Conservation (phyloP, 176 grass and related monocot genomes). For the Tuctoria greenei region DNA sequence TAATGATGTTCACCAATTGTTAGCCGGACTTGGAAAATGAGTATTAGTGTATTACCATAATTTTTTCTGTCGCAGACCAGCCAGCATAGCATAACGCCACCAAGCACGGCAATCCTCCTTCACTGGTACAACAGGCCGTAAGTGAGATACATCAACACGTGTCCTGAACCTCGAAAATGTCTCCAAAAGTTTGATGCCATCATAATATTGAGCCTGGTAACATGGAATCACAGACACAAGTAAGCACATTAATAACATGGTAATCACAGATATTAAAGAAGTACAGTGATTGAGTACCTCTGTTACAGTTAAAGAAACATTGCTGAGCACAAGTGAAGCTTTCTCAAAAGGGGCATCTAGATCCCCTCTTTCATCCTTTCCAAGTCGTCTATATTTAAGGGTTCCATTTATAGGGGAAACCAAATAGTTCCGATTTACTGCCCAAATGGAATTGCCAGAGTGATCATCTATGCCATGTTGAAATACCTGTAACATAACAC, state of each 20-base stretch:
- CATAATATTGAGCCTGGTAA: constrained; percentile 93
- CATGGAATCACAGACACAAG: constrained; percentile 31
- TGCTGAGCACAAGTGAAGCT: constrained; percentile 80
- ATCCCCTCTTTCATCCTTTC: constrained; percentile 81
- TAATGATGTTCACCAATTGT: too few species aligned
- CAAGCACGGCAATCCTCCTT: constrained; percentile 77
- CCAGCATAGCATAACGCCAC: constrained; percentile 95
- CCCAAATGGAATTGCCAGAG: constrained; percentile 54
- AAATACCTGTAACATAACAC: constrained; percentile 64
- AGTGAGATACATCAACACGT: constrained; percentile 91
- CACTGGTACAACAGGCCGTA: constrained; percentile 77
- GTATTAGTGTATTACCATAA: constrained; percentile 72
- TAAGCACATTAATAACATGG: constrained; percentile 24
- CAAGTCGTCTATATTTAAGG: constrained; percentile 95
- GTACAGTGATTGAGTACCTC: constrained; percentile 56
- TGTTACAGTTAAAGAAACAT: constrained; percentile 87
- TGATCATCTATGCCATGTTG: constrained; percentile 78
- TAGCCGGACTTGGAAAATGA: neutral
- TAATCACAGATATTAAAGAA: constrained; percentile 23
- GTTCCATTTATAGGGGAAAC: constrained; percentile 97
- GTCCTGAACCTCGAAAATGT: constrained; percentile 89
- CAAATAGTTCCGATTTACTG: constrained; percentile 73
- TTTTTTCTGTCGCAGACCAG: constrained; percentile 86
- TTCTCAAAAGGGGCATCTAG: constrained; percentile 77
- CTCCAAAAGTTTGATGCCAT: constrained; percentile 93